Percentiles rank a stretch among this genome's conserved stretches.
phyloP scores from a whole-genome alignment of 495 filamentous ascomycete genomes.

The Trichoderma asperelloides region DNA sequence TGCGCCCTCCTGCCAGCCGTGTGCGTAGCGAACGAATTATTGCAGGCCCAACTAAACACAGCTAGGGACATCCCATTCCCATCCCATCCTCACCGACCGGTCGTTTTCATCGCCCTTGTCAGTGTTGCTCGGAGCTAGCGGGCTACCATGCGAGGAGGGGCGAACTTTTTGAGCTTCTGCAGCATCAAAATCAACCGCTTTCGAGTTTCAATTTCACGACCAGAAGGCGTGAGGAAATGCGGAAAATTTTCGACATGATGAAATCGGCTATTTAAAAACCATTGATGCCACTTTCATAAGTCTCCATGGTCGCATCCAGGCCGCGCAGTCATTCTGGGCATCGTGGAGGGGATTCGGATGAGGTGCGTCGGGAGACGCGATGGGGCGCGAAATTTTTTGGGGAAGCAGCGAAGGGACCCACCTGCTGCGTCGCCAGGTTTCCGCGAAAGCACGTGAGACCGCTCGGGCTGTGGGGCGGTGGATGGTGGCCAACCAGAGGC shows the following conservation, averaged over 20 bases:
- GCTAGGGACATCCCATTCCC: neutral
- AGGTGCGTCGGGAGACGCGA: constrained; percentile 7
- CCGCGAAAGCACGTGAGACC: constrained; percentile 11
- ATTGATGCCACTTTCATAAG: neutral
- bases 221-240: neutral
- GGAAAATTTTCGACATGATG: neutral
- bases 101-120: neutral
- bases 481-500: neutral
- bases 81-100: constrained; percentile 1
- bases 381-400: constrained; percentile 6
- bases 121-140: constrained; percentile 1
- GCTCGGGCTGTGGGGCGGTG: neutral
- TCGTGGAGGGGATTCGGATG: constrained; percentile 6
- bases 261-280: neutral
- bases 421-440: constrained; percentile 3
- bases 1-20: neutral
- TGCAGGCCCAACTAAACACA: no score
- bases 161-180: neutral
- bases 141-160: neutral
- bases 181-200: neutral
- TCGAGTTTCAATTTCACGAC: neutral
- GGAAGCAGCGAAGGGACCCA: neutral
- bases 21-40: neutral
- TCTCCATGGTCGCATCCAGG: neutral
- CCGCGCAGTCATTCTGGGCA: neutral